Base-by-base conservation (phyloP, 768 basidiomycete species). In the Jaapia argillacea region DNA sequence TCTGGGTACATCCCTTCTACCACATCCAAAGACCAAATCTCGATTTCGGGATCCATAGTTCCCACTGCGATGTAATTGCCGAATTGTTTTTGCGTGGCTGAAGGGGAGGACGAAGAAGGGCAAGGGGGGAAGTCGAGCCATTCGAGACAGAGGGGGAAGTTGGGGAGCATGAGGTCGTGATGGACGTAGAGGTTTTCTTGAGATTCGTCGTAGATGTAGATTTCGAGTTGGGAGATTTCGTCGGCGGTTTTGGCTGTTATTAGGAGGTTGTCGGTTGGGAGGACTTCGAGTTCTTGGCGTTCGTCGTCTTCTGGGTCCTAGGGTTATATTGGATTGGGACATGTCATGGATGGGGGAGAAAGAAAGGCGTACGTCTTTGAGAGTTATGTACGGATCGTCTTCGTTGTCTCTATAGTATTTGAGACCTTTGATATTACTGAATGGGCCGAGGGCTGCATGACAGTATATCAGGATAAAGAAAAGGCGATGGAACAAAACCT, bases 11-110 rank as follows among this genome's bases (percentile, higher is more conserved):
- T 82, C 16, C 88, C 81, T 55, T 98, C 94, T 39, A 99, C 73
- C 24, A 85, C 72, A 59, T 98, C 93, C 41, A 97, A 71, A 13
- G 91, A 93, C 90, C 93, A 99, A 53, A 99, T 94, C 63, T 99
- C 96, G 49, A 99, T 97, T 57, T 94, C 90, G 20, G 96, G 94
- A 51, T 98, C 93, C 43, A 98, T 78, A 2, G 92, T 94, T 10
- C 94, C 96, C 14, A 99, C 92, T 2, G 96, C 96, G 51, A 99
- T 82, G 62, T 87, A 97, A 59, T 84, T 94, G 4, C 91, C 91
- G 41, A 78, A 74, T 39, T 61, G 50, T 51, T 57, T 57, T 13
- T 56, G 51, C 4, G 65, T 60, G n/a, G 61, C 42, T 7, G 18
- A 57, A 49, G 46, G 65, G 21, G 69, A 68, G 22, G 71, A 59